Base-by-base conservation (phyloP, 345 rosid species). In the Toxicodendron radicans region DNA sequence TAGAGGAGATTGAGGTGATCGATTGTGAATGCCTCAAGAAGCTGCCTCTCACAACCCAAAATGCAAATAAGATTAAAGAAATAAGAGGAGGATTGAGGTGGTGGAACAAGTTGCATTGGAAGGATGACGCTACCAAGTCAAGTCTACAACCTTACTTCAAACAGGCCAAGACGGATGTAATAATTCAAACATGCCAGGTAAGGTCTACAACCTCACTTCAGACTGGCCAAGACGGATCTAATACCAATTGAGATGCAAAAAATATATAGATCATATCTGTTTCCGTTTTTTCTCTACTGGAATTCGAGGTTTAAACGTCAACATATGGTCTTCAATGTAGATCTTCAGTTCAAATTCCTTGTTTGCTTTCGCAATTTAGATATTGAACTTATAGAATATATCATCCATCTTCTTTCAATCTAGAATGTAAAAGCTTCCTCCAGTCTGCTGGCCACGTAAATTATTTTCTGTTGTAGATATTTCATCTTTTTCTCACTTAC, bases 21-120 rank as follows among this genome's bases (percentile, higher is more conserved):
- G 70, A 69, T 13, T 79, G 83, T 78, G 71, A 60, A 21, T 72
- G 13, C 35, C 71, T 83, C n/a, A 64, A 2, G 45, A 59, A 74
- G 51, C 75, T 83, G 73, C 83, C 83, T 33, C 70, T 83, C 30
- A 71, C 52, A n/a, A 48, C 70, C 45, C 23, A 67, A 38, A 71
- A 71, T 56, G 65, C 52, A 62, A 45, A 64, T 6, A 56, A 62
- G 53, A 41, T 77, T 17, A 65, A 57, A 60, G 85, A 83, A 77
- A 74, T 79, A 56, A 79, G 77, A 74, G 81, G 83, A 49, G 79
- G 71, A 73, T 71, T 58, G 68, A 72, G 58, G 53, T 82, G 85
- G 85, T 83, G 85, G 85, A 77, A 64, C 53, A 53, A 62, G 64
- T 65, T 77, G 66, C 7, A 66, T 48, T 77, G 74, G 48, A 11